Conservation (phyloP, 2,329 filamentous ascomycete genomes). For the Exophiala oligosperma region DNA sequence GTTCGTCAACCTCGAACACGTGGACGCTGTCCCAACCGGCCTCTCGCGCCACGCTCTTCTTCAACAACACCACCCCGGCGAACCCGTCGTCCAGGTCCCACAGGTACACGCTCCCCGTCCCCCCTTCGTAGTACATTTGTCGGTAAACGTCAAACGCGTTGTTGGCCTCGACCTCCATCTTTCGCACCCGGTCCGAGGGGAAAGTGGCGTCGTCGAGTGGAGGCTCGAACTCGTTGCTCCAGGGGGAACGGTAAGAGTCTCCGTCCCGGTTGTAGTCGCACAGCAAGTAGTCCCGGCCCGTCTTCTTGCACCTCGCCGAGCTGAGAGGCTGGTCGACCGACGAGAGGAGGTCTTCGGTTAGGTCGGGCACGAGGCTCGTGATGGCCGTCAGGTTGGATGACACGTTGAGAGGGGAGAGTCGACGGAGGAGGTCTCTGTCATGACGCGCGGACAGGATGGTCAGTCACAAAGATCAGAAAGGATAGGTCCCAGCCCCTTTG, state of each 20-base stretch:
- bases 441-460: conserved; percentile 19
- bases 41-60: conserved; percentile 67
- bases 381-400: conserved; percentile 84
- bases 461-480: neutral
- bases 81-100: conserved; percentile 99
- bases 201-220: conserved; percentile 83
- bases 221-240: conserved; percentile 98
- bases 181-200: conserved; percentile 84
- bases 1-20: conserved; percentile 94
- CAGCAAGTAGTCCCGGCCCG: conserved; percentile 91
- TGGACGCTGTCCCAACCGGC: conserved; percentile 94
- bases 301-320: conserved; percentile 80
- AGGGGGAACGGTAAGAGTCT: conserved; percentile 96
- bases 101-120: conserved; percentile 85
- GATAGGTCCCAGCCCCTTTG: too few relatives aligned
- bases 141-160: conserved; percentile 96
- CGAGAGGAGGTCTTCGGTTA: conserved; percentile 96
- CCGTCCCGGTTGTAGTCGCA: conserved; percentile 99
- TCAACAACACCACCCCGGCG: conserved; percentile 89
- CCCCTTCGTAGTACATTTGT: conserved; percentile 91
- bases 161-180: conserved; percentile 92
- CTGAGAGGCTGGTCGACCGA: conserved; percentile 95
- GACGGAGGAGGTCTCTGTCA: conserved; percentile 90
- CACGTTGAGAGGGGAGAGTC: conserved; percentile 92
- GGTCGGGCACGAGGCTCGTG: conserved; percentile 81